Conservation (phyloP, 768 basidiomycete genomes). For the Cystobasidium ongulense region DNA sequence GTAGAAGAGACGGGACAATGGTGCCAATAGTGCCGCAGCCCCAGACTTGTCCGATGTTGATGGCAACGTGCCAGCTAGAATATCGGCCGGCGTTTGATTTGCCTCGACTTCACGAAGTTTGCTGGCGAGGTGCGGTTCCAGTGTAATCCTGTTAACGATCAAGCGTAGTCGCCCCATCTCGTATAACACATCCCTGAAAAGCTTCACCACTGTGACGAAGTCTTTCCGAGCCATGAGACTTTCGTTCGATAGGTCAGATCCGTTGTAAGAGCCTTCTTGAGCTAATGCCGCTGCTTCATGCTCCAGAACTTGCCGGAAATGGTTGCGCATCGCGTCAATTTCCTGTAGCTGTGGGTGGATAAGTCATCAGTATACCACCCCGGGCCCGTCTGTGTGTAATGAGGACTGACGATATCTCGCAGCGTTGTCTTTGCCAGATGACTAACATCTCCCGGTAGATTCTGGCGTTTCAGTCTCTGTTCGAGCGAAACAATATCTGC, state of each 20-base stretch:
- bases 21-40: conserved; percentile 40
- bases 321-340: conserved; percentile 57
- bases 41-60: conserved; percentile 39
- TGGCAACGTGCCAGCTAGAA: not conserved
- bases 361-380: not conserved
- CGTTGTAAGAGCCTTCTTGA: conserved; percentile 28
- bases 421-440: conserved; percentile 79
- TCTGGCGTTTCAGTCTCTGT: conserved; percentile 80
- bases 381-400: not conserved
- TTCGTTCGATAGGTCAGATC: conserved; percentile 20
- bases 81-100: conserved; percentile 51
- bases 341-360: conserved; percentile 48
- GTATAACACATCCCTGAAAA: conserved; percentile 72
- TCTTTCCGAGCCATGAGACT: conserved; percentile 61
- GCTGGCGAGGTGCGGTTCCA: conserved; percentile 70
- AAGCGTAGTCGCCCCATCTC: conserved; percentile 75
- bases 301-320: conserved; percentile 66
- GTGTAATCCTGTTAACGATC: conserved; percentile 75
- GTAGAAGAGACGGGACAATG: conserved; percentile 42
- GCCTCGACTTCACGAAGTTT: conserved; percentile 65
- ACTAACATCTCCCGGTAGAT: conserved; percentile 68
- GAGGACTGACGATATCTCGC: conserved; percentile 54
- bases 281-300: conserved; percentile 55
- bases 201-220: conserved; percentile 67
- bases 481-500: conserved; percentile 82